Base-by-base conservation (phyloP, 2,329 filamentous ascomycete genomes). In the Colletotrichum trifolii region DNA sequence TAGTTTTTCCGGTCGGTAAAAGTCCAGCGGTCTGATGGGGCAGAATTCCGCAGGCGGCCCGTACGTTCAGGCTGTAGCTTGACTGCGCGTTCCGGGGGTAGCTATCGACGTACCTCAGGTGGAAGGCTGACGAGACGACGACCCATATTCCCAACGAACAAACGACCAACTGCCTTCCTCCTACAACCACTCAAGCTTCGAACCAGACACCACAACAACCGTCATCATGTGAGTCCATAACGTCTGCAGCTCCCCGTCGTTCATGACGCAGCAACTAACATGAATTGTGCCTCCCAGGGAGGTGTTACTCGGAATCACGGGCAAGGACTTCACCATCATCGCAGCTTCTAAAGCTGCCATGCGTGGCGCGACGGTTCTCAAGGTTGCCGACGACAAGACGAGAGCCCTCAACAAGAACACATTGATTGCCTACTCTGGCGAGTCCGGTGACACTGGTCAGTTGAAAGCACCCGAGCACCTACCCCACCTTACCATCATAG, bases 261-360 rank as follows among this genome's bases (percentile, higher is more conserved):
- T 40, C 40, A 47, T 52, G 45, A 67, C 40, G 66, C 66, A 67
- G 54, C 53, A 68, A 63, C 66, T 70, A 58, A 66, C 40, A 11
- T 46, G 35, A 25, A 56, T 47, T 43, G 47, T 47, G 52, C 48
- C 45, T 42, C 54, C 17, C 67, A 98, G 94, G 96, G 96, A 99
- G 89, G 93, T 98, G 78, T 87, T 99, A 77, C 88, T 99, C 73
- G 96, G 96, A 76, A 97, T 99, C 80, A 97, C 95, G 66, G 96
- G 96, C 84, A 97, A 97, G 86, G 96, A 99, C 88, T 99, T 97
- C 81, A 96, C 94, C 83, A 89, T 99, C 86, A 90, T 99, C 78
- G 96, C 94, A 74, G 93, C 96, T 74, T 98, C 94, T 69, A 98
- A 99, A 85, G 96, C 96, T 77, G 93, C 94, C 74, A 98, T 98